These are phyloP conservation scores for Rasamsonia emersonii DNA, from an alignment of 2,329 filamentous ascomycete species.

Conservation along the genomic window DNA sequence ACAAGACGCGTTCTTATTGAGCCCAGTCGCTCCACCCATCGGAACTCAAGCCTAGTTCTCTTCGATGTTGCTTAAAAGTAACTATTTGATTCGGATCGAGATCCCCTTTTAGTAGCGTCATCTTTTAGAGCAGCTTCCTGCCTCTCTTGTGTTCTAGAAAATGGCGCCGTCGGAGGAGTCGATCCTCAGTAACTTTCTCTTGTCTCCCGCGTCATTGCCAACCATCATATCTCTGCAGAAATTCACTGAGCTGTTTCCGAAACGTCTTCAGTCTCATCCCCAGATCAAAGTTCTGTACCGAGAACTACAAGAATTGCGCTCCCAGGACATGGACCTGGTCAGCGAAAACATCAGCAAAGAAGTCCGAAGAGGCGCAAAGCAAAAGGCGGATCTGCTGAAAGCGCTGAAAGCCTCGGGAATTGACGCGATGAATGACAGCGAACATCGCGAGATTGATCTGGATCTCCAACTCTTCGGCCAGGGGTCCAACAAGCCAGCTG, in stretches of 20 bases:
- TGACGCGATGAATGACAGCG: constrained; percentile 22
- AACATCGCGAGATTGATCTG: constrained; percentile 34
- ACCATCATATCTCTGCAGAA: constrained; percentile 64
- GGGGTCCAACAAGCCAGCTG: constrained; percentile 26
- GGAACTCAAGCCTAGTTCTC: too few relatives aligned
- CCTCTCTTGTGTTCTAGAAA: constrained; percentile 8
- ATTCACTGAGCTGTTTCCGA: constrained; percentile 70
- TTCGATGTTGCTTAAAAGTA: not conserved
- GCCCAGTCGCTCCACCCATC: too few relatives aligned
- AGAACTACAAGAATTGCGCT: constrained; percentile 67
- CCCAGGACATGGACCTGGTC: constrained; percentile 59
- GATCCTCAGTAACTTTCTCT: constrained; percentile 69
- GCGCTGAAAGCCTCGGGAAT: constrained; percentile 23
- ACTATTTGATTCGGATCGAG: not conserved
- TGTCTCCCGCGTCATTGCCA: constrained; percentile 65
- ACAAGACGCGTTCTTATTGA: too few relatives aligned
- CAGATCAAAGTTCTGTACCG: constrained; percentile 66
- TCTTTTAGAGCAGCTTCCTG: not conserved
- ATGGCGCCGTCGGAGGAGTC: constrained; percentile 69
- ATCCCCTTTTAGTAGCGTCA: not conserved
- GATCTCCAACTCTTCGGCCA: constrained; percentile 54
- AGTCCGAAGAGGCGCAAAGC: constrained; percentile 25
- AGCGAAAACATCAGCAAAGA: constrained; percentile 42
- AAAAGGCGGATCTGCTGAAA: constrained; percentile 30
- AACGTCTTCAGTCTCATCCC: constrained; percentile 54